Percentiles rank a stretch among this genome's conserved stretches.
Evolutionary conservation across 768 basidiomycete genomes (phyloP).

Genomic region (Collybia sordida): DNA sequence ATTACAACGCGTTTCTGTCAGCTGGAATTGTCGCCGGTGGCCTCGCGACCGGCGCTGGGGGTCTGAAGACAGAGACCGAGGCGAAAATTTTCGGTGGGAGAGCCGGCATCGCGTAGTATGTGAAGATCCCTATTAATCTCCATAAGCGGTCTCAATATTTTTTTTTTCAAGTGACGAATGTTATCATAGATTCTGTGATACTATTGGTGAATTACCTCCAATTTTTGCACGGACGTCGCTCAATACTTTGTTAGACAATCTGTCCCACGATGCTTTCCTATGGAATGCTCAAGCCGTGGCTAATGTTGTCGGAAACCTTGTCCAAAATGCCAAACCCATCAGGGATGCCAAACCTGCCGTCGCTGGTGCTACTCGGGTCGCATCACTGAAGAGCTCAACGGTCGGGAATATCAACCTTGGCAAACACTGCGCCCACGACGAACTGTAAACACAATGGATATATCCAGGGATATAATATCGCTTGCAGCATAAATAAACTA

Average conservation of each 20-base stretch:
- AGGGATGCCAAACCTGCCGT: too few species aligned
- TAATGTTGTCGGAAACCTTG: slow-evolving; percentile 3
- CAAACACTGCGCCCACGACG: too few species aligned
- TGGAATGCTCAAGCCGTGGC: slow-evolving; percentile 9
- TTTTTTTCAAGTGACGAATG: slow-evolving; percentile 17
- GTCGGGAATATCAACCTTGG: too few species aligned
- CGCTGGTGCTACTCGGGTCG: too few species aligned
- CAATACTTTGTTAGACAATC: slow-evolving; percentile 17
- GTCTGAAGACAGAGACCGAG: slow-evolving; percentile 24
- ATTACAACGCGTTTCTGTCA: slow-evolving; percentile 27
- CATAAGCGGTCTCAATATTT: neutral
- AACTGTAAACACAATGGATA: too few species aligned
- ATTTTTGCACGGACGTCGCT: too few species aligned
- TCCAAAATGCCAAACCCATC: too few species aligned
- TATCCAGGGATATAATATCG: too few species aligned
- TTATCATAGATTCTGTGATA: slow-evolving; percentile 29
- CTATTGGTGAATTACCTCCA: too few species aligned
- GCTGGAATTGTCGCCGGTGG: slow-evolving; percentile 28
- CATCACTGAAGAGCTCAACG: too few species aligned
- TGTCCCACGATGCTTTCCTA: slow-evolving; percentile 9
- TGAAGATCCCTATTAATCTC: neutral
- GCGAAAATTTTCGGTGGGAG: slow-evolving; percentile 23
- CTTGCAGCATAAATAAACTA: too few species aligned
- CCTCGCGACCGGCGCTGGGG: slow-evolving; percentile 28
- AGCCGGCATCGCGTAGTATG: slow-evolving; percentile 23